Evolutionary conservation across 148 eudicot genomes (phyloP), one percentile per base, ranked within the genome.

Genomic region (Vaccinium darrowii): DNA sequence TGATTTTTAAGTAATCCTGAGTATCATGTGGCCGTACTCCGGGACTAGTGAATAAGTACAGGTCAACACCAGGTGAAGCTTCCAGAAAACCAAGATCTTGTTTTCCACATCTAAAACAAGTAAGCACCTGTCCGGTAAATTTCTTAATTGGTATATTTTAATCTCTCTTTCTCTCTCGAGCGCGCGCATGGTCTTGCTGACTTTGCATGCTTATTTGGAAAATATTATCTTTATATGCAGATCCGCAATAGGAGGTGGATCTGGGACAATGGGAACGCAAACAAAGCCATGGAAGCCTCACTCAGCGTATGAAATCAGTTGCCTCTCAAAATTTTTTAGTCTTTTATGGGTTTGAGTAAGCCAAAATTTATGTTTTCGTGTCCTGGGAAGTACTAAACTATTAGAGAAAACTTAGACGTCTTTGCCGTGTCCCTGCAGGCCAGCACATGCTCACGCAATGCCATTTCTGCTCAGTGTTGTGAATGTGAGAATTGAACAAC

Each of bases 31-130:
- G 47, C 6, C 47, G 47, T 43, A 43, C 7, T 43, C 47, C 47
- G 6, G 6, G 6, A 5, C 47, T 43, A 43, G 0, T 43, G 47
- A 43, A 43, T 4, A 43, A 43, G 47, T 43, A 43, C 47, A 51
- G 82, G 84, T 84, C 86, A 84, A 84, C 76, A 19, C 76, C 30
- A 10, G 72, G 74, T 25, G 27, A 56, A 11, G 51, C 36, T 63
- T 36, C 60, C 51, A 13, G 75, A 81, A 65, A 81, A 47, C 58
- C 75, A 63, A 49, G 57, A 47, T 81, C 43, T 47, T 39, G 52
- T 39, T 19, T 36, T 62, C 53, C 51, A 16, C 74, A 60, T 21
- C 39, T 63, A 43, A 33, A n/a, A 30, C 54, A 43, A 62, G 75
- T 47, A 63, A 81, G 6, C 19, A 47, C 3, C 56, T 21, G 21